phyloP scores from a whole-genome alignment of 345 rosid species.

The Anastatica hierochuntica region DNA sequence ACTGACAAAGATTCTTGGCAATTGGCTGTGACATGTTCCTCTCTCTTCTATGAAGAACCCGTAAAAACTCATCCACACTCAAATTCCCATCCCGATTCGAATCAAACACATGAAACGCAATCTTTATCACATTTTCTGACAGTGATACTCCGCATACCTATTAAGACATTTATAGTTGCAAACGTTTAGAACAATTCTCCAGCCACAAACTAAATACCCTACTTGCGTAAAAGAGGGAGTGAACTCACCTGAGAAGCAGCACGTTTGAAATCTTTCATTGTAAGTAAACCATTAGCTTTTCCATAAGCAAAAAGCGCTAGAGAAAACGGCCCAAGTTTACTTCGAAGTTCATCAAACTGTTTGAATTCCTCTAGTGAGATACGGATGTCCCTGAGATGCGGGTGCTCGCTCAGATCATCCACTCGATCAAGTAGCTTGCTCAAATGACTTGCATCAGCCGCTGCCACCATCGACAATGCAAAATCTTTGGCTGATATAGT shows the following conservation, averaged over 20 bases:
- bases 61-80: conserved; percentile 60
- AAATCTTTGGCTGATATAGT: conserved; percentile 84
- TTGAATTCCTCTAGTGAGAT: conserved; percentile 67
- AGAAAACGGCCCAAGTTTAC: conserved; percentile 63
- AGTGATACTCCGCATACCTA: conserved; percentile 70
- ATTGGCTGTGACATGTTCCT: conserved; percentile 61
- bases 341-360: conserved; percentile 71
- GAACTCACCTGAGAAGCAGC: conserved; percentile 67
- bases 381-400: conserved; percentile 41
- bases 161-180: neutral
- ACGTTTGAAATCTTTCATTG: conserved; percentile 69
- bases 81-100: conserved; percentile 55
- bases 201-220: neutral
- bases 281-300: conserved; percentile 64
- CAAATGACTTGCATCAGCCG: conserved; percentile 77
- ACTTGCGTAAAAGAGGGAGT: neutral
- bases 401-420: conserved; percentile 39
- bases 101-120: conserved; percentile 77
- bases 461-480: conserved; percentile 87
- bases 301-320: conserved; percentile 86
- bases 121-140: conserved; percentile 53
- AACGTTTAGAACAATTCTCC: neutral
- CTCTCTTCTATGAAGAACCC: conserved; percentile 53
- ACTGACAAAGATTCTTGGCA: conserved; percentile 37
- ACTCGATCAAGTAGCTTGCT: conserved; percentile 59